Base-by-base conservation (phyloP, 345 rosid species). In the Pistacia integerrima region DNA sequence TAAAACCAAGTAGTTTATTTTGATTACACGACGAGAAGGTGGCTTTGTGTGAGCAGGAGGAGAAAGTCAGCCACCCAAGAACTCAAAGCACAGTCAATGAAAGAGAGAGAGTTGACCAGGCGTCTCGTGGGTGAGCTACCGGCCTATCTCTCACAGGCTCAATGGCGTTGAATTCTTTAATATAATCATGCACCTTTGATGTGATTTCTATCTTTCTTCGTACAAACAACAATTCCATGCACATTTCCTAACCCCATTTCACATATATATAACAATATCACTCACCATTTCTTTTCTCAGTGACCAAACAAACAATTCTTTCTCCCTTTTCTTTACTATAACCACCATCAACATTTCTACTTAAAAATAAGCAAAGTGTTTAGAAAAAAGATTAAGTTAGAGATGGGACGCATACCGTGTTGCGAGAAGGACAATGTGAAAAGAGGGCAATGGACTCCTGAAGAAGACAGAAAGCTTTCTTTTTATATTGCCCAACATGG, bases 361-460 rank as follows among this genome's bases (percentile, higher is more conserved):
- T 18, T 22, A 41, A 30, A 30, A 30, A 30, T 30, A 30, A 30
- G 33, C 33, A 30, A 30, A 30, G 33, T 30, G 33, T 30, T 30
- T 30, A 30, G 3, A 30, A 30, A 30, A 30, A 58, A 46, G 33
- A 13, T 33, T 36, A 59, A 55, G 57, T 30, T 30, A 76, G 80
- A 74, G 67, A 94, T 92, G 98, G 98, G 94, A 14, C 83, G 98
- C 73, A 90, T 96, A 62, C 97, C 99, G 55, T 92, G 98, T 60
- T 96, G 98, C 71, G 98, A 93, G 89, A 93, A 90, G 84, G 97
- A 92, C 69, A 92, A 83, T 70, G 98, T 96, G 80, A 92, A 96
- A 76, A 87, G 97, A 76, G 99, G 99, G 10, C 99, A 93, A 69
- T 93, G 99, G 99, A 93, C 98, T 41, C 98, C 97, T 55, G 98